Percentiles rank a stretch among this genome's conserved stretches.
Evolutionary conservation across 129 eudicot species (phyloP).

Genomic region (Deinandra increscens): DNA sequence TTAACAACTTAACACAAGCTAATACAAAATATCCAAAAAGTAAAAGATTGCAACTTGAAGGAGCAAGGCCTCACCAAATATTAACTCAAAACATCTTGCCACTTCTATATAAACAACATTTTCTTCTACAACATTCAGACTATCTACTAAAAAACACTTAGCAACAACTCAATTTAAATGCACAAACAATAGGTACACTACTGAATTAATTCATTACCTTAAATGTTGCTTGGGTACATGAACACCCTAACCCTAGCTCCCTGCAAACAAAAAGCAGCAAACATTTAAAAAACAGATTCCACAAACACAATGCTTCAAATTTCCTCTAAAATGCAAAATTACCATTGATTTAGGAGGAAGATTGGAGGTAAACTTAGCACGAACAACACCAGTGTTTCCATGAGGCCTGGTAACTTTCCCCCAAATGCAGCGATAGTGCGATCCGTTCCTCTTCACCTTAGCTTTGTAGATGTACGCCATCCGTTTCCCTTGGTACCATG

Average conservation of each 20-base stretch:
- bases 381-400: conserved; percentile 47
- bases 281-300: not conserved
- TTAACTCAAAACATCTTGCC: not conserved
- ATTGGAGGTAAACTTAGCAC: conserved; percentile 46
- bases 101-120: not conserved
- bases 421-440: conserved; percentile 52
- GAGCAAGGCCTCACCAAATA: not conserved
- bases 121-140: not conserved
- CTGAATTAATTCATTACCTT: conserved; percentile 37
- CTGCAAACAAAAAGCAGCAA: conserved; percentile 32
- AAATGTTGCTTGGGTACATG: conserved; percentile 87
- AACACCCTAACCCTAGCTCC: conserved; percentile 74
- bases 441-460: conserved; percentile 43
- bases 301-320: not conserved
- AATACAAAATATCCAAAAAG: not conserved
- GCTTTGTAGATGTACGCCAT: conserved; percentile 55
- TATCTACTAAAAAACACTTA: not conserved
- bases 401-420: conserved; percentile 47
- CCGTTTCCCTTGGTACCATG: conserved; percentile 52
- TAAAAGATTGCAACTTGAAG: not conserved
- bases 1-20: no score
- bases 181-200: not conserved
- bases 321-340: not conserved
- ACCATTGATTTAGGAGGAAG: conserved; percentile 51
- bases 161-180: not conserved